Evolutionary conservation across 768 basidiomycete genomes (phyloP), one percentile per base, ranked within the genome.

Genomic region (Pisolithus orientalis): DNA sequence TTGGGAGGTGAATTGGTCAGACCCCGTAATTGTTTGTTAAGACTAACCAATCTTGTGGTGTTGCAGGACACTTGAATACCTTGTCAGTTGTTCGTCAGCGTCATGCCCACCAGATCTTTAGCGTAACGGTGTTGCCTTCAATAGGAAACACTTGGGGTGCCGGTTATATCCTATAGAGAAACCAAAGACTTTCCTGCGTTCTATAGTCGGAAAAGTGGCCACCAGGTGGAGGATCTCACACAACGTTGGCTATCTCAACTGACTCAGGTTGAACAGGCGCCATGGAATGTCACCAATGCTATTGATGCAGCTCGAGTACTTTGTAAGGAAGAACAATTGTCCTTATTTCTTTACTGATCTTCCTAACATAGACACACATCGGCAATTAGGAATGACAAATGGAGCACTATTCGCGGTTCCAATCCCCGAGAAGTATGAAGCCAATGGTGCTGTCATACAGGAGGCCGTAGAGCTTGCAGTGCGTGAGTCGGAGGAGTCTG

Each of bases 111-210:
- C 24, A 31, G 40, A 32, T 49, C 28, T 31, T 13, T 32, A 49
- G 11, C 11, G 11, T 48, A n/a, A 38, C 31, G 21, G 1, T 11
- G 2, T 53, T 24, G 31, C 46, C 17, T 25, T 42, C 2, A 16
- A 21, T 40, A 95, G 93, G 95, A 98, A 81, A 94, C 94, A 0
- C 80, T 94, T 37, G 95, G 95, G 2, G 92, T 97, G 11, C 91
- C 92, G 2, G 94, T 96, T 1, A 66, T 94, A 4, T 80, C 90
- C 0, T 94, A 89, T 59, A 82, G 83, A 1, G 62, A 78, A 43
- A 82, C 84, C 0, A 74, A 78, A 16, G 89, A 94, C 59, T 98
- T 98, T 59, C 96, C 96, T 2, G 96, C 94, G 0, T 99, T 99
- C 72, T 99, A 93, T 66, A 80, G 83, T 11, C 85, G 87, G 16